Conservation (phyloP, 305 asterid genomes). For the Withania somnifera region DNA sequence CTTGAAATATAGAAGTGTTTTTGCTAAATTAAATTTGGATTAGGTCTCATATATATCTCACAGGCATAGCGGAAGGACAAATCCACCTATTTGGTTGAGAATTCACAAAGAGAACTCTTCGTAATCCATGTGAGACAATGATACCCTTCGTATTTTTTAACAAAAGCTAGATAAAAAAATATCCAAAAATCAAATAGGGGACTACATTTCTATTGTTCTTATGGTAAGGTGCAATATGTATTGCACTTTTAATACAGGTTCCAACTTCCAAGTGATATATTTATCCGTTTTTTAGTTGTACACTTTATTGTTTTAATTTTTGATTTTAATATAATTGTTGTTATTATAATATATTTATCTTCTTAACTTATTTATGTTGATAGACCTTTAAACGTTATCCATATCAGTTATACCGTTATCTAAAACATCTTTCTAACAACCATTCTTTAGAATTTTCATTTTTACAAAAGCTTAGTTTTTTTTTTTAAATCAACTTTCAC, state of each 20-base stretch:
- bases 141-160: background rate
- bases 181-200: too few relatives aligned
- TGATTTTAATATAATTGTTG: background rate
- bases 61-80: accelerated
- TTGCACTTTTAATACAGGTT: background rate
- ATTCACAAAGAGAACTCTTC: background rate
- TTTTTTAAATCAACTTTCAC: background rate
- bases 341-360: too few relatives aligned
- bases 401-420: too few relatives aligned
- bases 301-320: too few relatives aligned
- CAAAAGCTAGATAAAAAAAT: too few relatives aligned
- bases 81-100: background rate
- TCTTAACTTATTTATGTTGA: too few relatives aligned
- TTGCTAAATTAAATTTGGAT: background rate
- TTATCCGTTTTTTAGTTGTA: background rate
- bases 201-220: background rate
- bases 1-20: background rate
- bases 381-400: background rate
- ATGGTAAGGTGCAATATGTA: background rate
- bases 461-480: too few relatives aligned
- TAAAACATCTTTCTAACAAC: background rate
- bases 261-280: background rate
- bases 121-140: background rate
- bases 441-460: background rate
- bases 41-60: background rate